A percentile compares a stretch with the other conserved stretches of the same genome.
phyloP scores from a whole-genome alignment of 2,329 filamentous ascomycete species.

The Clathrospora elynae region DNA sequence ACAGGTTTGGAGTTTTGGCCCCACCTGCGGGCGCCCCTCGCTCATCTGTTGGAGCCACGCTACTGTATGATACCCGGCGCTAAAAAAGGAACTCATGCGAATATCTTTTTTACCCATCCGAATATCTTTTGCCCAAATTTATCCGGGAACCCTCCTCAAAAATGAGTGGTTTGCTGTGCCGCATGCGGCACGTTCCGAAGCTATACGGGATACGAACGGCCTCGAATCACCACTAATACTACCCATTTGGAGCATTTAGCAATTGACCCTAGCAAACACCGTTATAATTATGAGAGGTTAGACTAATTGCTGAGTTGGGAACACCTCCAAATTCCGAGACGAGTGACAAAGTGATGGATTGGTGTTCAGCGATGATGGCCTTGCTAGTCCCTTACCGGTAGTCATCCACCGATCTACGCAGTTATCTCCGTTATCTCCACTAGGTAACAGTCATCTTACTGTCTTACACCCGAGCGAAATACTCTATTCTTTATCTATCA shows the following conservation, averaged over 20 bases:
- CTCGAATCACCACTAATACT: conserved; percentile 11
- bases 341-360: neutral
- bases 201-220: neutral
- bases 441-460: neutral
- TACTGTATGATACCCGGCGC: too few species aligned
- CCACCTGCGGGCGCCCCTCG: too few species aligned
- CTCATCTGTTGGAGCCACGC: too few species aligned
- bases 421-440: conserved; percentile 6
- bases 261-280: neutral
- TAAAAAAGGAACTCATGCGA: too few species aligned
- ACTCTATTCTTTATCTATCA: neutral
- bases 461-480: neutral
- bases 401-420: conserved; percentile 2
- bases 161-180: conserved; percentile 4
- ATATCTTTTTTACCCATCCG: too few species aligned
- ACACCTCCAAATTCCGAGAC: neutral
- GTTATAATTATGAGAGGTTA: too few species aligned
- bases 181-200: conserved; percentile 1
- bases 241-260: conserved; percentile 1
- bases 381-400: neutral
- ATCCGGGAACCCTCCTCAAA: conserved; percentile 3
- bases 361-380: neutral
- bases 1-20: too few species aligned
- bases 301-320: too few species aligned
- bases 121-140: too few species aligned